Evolutionary conservation across 1,139 yeast genomes (phyloP), one percentile per base, ranked within the genome.

Genomic region (Blastobotrys apis): DNA sequence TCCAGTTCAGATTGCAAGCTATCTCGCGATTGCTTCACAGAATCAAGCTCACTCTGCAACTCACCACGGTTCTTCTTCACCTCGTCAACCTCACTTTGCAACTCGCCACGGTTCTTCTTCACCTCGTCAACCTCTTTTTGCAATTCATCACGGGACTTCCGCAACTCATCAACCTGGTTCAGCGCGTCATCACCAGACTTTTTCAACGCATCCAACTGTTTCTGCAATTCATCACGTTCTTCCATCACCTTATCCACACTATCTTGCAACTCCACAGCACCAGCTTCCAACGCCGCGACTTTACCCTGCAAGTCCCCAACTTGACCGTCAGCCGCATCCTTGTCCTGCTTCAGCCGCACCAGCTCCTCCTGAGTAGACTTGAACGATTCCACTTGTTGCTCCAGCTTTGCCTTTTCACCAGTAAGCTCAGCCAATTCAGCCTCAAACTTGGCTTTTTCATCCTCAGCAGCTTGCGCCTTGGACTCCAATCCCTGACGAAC

Each of bases 161-260:
- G 32, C n/a, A 10, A 23, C 10, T 23, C 26, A 6, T 23, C 26
- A 23, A 10, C 56, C 0, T 62, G 66, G 47, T 68, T 69, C 27
- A 84, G 68, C 49, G 69, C 72, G 13, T 62, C 58, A 37, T 84
- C 94, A 12, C 82, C 73, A 64, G 87, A 77, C 35, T 86, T 67
- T 81, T 85, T 77, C 50, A 86, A 64, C 47, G 85, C 95, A 58
- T 87, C 95, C 12, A 84, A 61, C 94, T 1, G 77, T 60, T 53
- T 72, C 77, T 0, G 81, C 75, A 15, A 79, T 83, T 56, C 65
- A 26, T 12, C 15, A 21, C 6, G n/a, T 12, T 29, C 15, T 4
- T 25, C 41, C 13, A 21, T n/a, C 19, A 21, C 63, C 4, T 58
- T 59, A 13, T 36, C 47, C 9, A 37, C 34, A 49, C 48, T 35